Percentiles rank a stretch among this genome's conserved stretches.
phyloP scores from a whole-genome alignment of 2,329 filamentous ascomycete species.

The Paramyrothecium roridum region DNA sequence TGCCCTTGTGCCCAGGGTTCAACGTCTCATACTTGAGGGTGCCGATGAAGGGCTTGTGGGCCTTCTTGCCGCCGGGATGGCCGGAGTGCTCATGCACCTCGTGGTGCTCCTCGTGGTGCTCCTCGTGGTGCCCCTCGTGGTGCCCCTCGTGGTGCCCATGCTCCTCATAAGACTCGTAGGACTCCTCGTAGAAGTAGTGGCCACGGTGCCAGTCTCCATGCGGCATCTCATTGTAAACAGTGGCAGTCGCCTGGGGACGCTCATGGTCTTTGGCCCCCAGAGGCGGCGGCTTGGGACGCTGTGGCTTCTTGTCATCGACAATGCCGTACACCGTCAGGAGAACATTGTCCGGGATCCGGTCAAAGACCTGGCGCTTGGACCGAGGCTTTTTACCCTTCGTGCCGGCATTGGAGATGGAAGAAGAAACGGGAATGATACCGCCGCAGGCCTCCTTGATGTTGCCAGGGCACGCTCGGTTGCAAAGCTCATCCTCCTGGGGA shows the following conservation, averaged over 20 bases:
- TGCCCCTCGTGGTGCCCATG: not conserved
- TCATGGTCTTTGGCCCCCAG: slow-evolving; percentile 11
- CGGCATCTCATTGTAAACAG: not conserved
- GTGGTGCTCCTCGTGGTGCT: not conserved
- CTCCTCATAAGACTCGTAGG: not conserved
- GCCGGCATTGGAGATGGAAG: not conserved
- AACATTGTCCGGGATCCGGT: slow-evolving; percentile 13
- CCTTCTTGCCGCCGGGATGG: not conserved
- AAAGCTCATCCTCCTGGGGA: slow-evolving; percentile 27
- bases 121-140: too few species aligned
- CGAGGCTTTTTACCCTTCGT: slow-evolving; percentile 6
- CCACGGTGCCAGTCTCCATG: not conserved
- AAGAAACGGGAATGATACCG: slow-evolving; percentile 20
- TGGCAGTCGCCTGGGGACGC: not conserved
- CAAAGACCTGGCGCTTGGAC: not conserved
- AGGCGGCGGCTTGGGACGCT: slow-evolving; percentile 29
- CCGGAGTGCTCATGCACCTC: too few species aligned
- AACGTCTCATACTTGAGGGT: slow-evolving; percentile 18
- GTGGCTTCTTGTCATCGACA: slow-evolving; percentile 19
- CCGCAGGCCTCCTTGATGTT: slow-evolving; percentile 38
- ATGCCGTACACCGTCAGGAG: slow-evolving; percentile 43
- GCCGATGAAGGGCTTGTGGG: not conserved
- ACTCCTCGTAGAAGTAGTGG: too few species aligned
- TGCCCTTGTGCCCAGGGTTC: slow-evolving; percentile 26
- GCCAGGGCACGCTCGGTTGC: slow-evolving; percentile 38